phyloP scores from a whole-genome alignment of 768 basidiomycete genomes.

The Nidularia pulvinata region DNA sequence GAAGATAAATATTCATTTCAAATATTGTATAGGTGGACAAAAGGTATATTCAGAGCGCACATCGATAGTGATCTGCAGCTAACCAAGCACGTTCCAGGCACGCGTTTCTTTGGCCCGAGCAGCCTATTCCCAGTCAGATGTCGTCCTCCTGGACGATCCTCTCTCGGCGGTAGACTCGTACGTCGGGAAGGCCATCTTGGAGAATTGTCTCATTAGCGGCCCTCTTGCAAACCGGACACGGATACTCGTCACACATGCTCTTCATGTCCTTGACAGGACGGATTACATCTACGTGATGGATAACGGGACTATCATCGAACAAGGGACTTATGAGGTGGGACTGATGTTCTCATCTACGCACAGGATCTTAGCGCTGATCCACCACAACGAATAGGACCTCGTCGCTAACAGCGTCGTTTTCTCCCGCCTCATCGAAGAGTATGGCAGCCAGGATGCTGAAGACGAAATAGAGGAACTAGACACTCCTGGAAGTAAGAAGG shows the following conservation, averaged over 20 bases:
- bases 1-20: not conserved
- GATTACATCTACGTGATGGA: conserved; percentile 70
- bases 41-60: conserved; percentile 19
- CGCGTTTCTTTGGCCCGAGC: conserved; percentile 79
- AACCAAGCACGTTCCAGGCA: conserved; percentile 36
- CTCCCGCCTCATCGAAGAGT: conserved; percentile 53
- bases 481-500: conserved; percentile 1
- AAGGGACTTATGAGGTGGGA: conserved; percentile 56
- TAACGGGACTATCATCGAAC: conserved; percentile 55
- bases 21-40: conserved; percentile 25
- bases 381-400: conserved; percentile 31
- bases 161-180: conserved; percentile 80
- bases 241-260: conserved; percentile 60
- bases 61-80: not conserved
- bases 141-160: conserved; percentile 83
- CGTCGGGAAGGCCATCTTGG: conserved; percentile 66
- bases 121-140: conserved; percentile 70
- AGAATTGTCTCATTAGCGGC: conserved; percentile 56
- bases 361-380: not conserved
- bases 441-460: conserved; percentile 34
- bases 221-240: conserved; percentile 55
- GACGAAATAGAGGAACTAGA: conserved; percentile 25
- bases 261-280: conserved; percentile 56
- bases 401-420: conserved; percentile 41
- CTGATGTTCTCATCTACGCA: conserved; percentile 3